Conservation (phyloP, 2,329 filamentous ascomycete species). For the Colletotrichum godetiae region DNA sequence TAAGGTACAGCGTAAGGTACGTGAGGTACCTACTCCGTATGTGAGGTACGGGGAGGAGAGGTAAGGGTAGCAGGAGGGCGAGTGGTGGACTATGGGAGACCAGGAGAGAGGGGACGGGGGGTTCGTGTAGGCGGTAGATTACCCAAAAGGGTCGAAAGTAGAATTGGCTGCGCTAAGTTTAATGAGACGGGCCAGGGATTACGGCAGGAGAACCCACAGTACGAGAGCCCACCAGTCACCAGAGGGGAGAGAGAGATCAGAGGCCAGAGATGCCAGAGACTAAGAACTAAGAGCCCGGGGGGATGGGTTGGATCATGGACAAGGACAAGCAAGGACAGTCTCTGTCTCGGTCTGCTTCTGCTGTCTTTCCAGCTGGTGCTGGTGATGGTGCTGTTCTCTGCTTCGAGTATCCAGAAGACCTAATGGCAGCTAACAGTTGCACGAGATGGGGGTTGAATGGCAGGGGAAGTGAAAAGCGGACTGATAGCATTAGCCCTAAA, state of each 20-base stretch:
- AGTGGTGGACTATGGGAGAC: conserved; percentile 29
- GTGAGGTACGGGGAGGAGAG: conserved; percentile 7
- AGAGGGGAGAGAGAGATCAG: not conserved
- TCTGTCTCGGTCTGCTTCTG: not conserved
- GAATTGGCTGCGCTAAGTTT: conserved; percentile 55
- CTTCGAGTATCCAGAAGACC: not conserved
- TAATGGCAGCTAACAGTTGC: not conserved
- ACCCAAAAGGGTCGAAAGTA: conserved; percentile 47
- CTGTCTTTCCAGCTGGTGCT: not conserved
- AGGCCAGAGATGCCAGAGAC: conserved; percentile 1
- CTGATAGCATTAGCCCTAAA: not conserved
- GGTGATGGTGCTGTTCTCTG: not conserved
- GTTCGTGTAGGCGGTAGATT: conserved; percentile 47
- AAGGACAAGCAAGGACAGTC: not conserved
- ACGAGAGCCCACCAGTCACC: conserved; percentile 18
- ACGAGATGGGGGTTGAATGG: not conserved
- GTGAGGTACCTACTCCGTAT: no score
- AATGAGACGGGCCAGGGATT: conserved; percentile 49
- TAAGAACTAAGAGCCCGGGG: conserved; percentile 32
- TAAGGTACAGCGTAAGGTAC: not conserved
- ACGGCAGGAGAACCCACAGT: conserved; percentile 25
- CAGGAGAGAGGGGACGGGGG: conserved; percentile 40
- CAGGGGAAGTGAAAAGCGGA: not conserved
- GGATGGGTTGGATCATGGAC: conserved; percentile 31
- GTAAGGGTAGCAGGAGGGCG: conserved; percentile 27